These are phyloP conservation scores for Linnemannia exigua DNA, from an alignment of 192 early-diverging fungal species.

Conservation along the genomic window DNA sequence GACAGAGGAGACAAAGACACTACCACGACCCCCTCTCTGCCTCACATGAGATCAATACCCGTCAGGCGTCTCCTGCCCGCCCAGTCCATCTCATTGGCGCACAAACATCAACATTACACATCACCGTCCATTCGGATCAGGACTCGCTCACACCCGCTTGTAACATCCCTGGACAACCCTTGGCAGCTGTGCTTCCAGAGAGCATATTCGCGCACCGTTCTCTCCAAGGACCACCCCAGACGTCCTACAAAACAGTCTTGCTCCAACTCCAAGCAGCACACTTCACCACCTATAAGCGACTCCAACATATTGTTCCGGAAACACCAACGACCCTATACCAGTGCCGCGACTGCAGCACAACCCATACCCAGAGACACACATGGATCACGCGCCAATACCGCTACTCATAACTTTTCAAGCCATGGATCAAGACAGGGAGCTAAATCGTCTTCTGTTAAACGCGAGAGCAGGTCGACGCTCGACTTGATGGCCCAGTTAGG, in stretches of 20 bases:
- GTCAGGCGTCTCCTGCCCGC: constrained; percentile 8
- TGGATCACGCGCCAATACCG: background rate
- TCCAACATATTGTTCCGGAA: background rate
- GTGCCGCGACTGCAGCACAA: constrained; percentile 14
- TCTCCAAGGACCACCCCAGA: constrained; percentile 15
- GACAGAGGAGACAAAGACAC: background rate
- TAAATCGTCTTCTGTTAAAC: background rate
- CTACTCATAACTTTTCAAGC: background rate
- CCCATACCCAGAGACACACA: background rate
- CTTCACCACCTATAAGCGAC: background rate
- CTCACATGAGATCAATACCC: constrained; percentile 18
- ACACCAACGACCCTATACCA: constrained; percentile 8
- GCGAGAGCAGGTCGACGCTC: background rate
- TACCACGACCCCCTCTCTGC: background rate
- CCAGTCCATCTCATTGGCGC: background rate
- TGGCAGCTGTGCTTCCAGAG: constrained; percentile 39
- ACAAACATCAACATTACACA: background rate
- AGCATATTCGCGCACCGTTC: constrained; percentile 22
- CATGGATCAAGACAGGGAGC: background rate
- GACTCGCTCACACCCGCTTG: background rate
- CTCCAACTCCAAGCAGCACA: background rate
- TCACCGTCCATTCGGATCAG: background rate
- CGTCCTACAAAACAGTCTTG: background rate
- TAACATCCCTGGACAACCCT: background rate
- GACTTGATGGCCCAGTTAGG: constrained; percentile 4